Percentiles rank a stretch among this genome's conserved stretches.
Evolutionary conservation across 1,284 basidiomycete species (phyloP).

Genomic region (Fomes fomentarius): DNA sequence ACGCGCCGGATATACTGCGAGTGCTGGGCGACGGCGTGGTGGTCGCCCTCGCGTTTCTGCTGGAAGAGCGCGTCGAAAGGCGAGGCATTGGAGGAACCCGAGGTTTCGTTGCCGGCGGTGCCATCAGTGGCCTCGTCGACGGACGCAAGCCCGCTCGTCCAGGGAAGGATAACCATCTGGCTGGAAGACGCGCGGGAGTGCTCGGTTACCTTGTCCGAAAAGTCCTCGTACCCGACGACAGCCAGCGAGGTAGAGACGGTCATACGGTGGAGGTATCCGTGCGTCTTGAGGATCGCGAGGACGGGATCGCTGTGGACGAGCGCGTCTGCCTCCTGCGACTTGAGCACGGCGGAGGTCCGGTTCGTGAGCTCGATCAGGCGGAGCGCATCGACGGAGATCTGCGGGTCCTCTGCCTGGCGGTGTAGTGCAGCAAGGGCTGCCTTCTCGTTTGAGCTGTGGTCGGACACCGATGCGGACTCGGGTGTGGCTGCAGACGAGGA

Average conservation of each 20-base stretch:
- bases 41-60: slow-evolving; percentile 41
- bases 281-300: slow-evolving; percentile 81
- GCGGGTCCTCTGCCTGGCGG: slow-evolving; percentile 1
- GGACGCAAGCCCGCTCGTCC: slow-evolving; percentile 48
- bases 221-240: slow-evolving; percentile 69
- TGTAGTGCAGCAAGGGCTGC: slow-evolving; percentile 3
- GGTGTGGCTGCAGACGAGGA: slow-evolving; percentile 23
- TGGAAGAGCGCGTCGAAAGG: slow-evolving; percentile 61
- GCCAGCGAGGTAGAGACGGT: slow-evolving; percentile 71
- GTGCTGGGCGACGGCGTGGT: slow-evolving; percentile 59
- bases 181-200: slow-evolving; percentile 63
- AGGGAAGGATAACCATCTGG: slow-evolving; percentile 84
- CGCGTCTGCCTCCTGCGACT: slow-evolving; percentile 73
- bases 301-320: slow-evolving; percentile 80
- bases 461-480: slow-evolving; percentile 1
- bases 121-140: slow-evolving; percentile 2
- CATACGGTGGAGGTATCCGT: slow-evolving; percentile 76
- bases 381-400: slow-evolving; percentile 67
- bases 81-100: slow-evolving; percentile 4
- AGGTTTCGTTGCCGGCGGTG: background rate
- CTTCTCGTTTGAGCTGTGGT: slow-evolving; percentile 27
- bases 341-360: slow-evolving; percentile 86
- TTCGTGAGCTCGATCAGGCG: slow-evolving; percentile 90
- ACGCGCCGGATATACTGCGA: slow-evolving; percentile 82
- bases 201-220: slow-evolving; percentile 65